These are phyloP conservation scores for Tremella yokohamensis DNA, from an alignment of 768 basidiomycete species.

Conservation along the genomic window DNA sequence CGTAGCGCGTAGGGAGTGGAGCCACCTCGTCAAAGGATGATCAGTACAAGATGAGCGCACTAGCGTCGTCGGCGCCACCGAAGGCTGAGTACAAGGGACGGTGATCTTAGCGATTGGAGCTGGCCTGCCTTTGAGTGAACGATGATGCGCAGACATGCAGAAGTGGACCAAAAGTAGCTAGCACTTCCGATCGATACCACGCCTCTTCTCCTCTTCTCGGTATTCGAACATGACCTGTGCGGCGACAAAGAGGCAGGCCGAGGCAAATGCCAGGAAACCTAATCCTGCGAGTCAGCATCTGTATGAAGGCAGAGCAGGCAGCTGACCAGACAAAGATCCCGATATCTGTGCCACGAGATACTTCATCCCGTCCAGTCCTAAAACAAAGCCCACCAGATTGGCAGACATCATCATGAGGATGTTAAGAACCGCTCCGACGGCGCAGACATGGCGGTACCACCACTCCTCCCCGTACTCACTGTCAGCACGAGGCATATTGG, in stretches of 20 bases:
- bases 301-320: background rate
- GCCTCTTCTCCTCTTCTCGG: slow-evolving; percentile 70
- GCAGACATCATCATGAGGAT: slow-evolving; percentile 84
- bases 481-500: slow-evolving; percentile 1
- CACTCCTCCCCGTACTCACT: slow-evolving; percentile 61
- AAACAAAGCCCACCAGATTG: slow-evolving; percentile 91
- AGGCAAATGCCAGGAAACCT: slow-evolving; percentile 62
- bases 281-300: slow-evolving; percentile 56
- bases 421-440: slow-evolving; percentile 76
- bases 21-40: too few relatives aligned
- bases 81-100: too few relatives aligned
- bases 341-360: slow-evolving; percentile 65
- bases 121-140: background rate
- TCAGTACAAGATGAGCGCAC: too few relatives aligned
- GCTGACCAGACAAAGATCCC: slow-evolving; percentile 64
- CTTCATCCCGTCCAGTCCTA: slow-evolving; percentile 73
- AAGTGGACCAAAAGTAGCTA: slow-evolving; percentile 17
- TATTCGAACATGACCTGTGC: slow-evolving; percentile 97
- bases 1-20: too few relatives aligned
- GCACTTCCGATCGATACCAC: slow-evolving; percentile 57
- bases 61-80: too few relatives aligned
- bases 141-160: background rate
- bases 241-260: slow-evolving; percentile 68
- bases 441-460: slow-evolving; percentile 87
- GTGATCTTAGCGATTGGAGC: too few relatives aligned